Base-by-base conservation (phyloP, 768 basidiomycete genomes). In the Boletus rex-veris region DNA sequence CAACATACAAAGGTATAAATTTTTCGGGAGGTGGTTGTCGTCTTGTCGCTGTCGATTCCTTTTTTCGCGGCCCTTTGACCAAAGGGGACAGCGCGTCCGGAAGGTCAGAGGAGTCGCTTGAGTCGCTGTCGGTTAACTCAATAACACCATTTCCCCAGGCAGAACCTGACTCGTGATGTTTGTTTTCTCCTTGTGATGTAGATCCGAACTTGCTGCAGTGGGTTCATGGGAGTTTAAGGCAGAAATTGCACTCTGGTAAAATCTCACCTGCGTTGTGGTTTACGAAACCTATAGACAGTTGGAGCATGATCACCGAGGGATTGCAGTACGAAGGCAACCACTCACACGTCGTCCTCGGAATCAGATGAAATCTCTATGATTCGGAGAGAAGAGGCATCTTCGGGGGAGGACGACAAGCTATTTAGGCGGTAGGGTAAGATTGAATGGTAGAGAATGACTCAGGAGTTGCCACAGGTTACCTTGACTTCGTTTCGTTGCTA, bases 301-400 rank as follows among this genome's bases (percentile, higher is more conserved):
- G 36, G 21, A 42, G 2, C 19, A 16, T 18, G 31, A 24, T 31
- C 9, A 19, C 11, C 2, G 15, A n/a, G 18, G 5, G 2, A n/a
- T 28, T 30, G 5, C 49, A 33, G 47, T 31, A 30, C 45, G 3
- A 44, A 16, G 16, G 45, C n/a, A 28, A 41, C 14, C 14, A 63
- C 72, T 49, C 58, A 73, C 75, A 54, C 47, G n/a, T 74, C 72
- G 1, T 74, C 70, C 48, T 75, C 74, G 36, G 76, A 77, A 35
- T 65, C 70, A 43, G 81, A 83, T 16, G 79, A 82, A 65, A 83
- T 79, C 59, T 83, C 79, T 53, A 85, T 82, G 21, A 84, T 68
- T 41, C 75, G 69, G 39, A 60, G 58, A 36, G 58, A 35, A 5
- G 52, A 48, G 55, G 19, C 36, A 30, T 30, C 50, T 48, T 30